Base-by-base conservation (phyloP, 2,329 filamentous ascomycete species). In the Phaeosphaeriaceae sp. region DNA sequence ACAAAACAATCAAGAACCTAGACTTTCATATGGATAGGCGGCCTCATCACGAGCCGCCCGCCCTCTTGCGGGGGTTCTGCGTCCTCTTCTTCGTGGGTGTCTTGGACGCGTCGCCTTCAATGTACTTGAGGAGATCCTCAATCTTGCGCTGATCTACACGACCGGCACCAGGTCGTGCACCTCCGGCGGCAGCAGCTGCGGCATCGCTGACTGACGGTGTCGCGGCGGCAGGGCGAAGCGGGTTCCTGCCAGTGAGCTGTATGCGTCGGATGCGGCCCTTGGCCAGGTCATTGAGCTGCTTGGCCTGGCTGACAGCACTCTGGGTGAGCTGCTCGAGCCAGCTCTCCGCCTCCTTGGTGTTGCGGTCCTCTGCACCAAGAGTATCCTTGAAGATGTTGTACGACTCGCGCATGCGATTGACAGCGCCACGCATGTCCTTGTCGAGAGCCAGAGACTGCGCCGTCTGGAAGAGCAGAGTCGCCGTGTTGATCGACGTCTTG, bases 271-370 rank as follows among this genome's bases (percentile, higher is more conserved):
- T 84, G 60, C 91, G 87, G 56, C 90, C 88, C 50, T 77, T 88
- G 78, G 95, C 89, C 40, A 92, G 84, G 64, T 95, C 91, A 81
- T 97, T 97, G 60, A 92, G 91, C 73, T 97, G 93, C 83, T 96
- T 97, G 52, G 94, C 94, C 67, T 98, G 93, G 32, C 89, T 91
- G 43, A 99, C 95, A 47, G 95, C 95, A 72, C 96, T 97, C 79
- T 96, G 92, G 0, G 94, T 98, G 59, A 99, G 87, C 79, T 97
- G 94, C 79, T 97, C 93, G 23, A 98, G 87, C 95, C 95, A 99
- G 73, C 88, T 92, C 82, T 97, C 94, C 2, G 95, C 94, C 78
- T 99, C 95, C 83, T 97, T 97, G 63, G 95, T 99, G 83, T 99
- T 98, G 79, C 94, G 93, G 79, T 98, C 94, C 42, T 97, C 89